phyloP scores from a whole-genome alignment of 352 stramenopile genomes.

The Phytopythium oedochilum region DNA sequence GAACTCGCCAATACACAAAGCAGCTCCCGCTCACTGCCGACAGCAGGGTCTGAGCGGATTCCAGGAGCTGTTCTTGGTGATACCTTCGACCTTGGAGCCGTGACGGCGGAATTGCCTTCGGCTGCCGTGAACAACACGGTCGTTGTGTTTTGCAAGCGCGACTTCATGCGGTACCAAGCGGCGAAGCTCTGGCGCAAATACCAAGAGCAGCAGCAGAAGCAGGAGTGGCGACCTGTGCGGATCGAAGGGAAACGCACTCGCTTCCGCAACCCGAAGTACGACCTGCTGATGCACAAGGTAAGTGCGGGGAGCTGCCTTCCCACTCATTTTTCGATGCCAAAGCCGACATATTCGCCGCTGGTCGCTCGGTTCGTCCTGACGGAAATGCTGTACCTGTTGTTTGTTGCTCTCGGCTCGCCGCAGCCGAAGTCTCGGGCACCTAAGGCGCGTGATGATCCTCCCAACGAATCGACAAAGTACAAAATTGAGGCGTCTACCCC shows the following conservation, averaged over 20 bases:
- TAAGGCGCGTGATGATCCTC: background rate
- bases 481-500: no score
- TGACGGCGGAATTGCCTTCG: background rate
- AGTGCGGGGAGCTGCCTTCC: background rate
- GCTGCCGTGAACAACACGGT: slow-evolving; percentile 39
- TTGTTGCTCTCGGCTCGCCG: background rate
- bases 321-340: no score
- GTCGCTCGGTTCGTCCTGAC: background rate
- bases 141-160: slow-evolving; percentile 80
- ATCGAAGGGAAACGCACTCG: slow-evolving; percentile 50
- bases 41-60: background rate
- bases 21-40: background rate
- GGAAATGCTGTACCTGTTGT: background rate
- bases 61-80: background rate
- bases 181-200: slow-evolving; percentile 70
- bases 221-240: slow-evolving; percentile 37
- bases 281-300: slow-evolving; percentile 6
- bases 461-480: no score
- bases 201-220: slow-evolving; percentile 52
- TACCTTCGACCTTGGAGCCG: background rate
- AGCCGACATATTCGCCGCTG: no score
- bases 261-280: slow-evolving; percentile 37
- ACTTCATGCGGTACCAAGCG: slow-evolving; percentile 76
- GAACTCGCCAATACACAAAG: background rate
- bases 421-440: background rate